Conservation (phyloP, 371 early-diverging fungal genomes). For the Syncephalastrum sp. region DNA sequence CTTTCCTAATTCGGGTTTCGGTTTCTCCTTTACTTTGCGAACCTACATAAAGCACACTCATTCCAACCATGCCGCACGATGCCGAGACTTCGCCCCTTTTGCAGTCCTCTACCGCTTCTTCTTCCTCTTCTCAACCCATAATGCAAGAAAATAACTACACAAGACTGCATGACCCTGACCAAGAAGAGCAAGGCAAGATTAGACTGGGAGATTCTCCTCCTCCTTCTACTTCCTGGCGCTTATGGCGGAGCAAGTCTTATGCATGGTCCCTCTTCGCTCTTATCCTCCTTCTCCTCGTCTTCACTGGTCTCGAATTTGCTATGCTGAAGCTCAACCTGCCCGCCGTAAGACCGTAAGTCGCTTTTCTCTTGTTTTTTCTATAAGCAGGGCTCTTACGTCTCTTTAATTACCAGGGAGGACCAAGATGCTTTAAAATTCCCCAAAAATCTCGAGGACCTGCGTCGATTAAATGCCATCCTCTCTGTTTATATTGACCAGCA, state of each 20-base stretch:
- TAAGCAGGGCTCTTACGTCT: neutral
- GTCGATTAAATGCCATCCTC: constrained; percentile 53
- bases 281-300: constrained; percentile 25
- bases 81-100: too few relatives aligned
- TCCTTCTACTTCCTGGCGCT: constrained; percentile 15
- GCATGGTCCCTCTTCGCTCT: constrained; percentile 38
- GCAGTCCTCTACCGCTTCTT: too few relatives aligned
- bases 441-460: constrained; percentile 54
- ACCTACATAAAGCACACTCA: too few relatives aligned
- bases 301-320: constrained; percentile 32
- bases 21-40: too few relatives aligned
- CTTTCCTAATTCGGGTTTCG: too few relatives aligned
- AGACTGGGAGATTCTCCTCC: too few relatives aligned
- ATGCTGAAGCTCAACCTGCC: constrained; percentile 39
- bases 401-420: constrained; percentile 41
- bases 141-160: too few relatives aligned
- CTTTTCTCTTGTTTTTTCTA: neutral
- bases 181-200: too few relatives aligned
- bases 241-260: constrained; percentile 45
- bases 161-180: too few relatives aligned
- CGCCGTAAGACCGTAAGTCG: constrained; percentile 36
- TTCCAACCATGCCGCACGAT: too few relatives aligned
- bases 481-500: constrained; percentile 57
- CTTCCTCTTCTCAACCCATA: too few relatives aligned
- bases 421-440: constrained; percentile 57